Percentiles rank a stretch among this genome's conserved stretches.
These are phyloP conservation scores for Pseudogymnoascus sp. DNA, from an alignment of 2,329 filamentous ascomycete species.

Conservation along the genomic window DNA sequence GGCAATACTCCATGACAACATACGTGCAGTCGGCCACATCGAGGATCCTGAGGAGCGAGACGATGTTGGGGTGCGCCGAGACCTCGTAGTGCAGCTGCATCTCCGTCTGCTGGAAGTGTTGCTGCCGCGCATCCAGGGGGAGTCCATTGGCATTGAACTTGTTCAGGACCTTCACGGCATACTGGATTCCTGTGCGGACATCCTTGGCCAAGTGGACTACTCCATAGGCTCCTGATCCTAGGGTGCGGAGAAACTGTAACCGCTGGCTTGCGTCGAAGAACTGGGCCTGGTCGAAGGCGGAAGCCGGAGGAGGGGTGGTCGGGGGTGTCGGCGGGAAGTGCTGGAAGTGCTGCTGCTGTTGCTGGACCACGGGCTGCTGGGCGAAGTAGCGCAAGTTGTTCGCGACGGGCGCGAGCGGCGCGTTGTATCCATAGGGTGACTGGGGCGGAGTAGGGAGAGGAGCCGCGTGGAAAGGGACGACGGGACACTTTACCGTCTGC, in stretches of 20 bases:
- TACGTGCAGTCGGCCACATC: slow-evolving; percentile 88
- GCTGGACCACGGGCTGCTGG: neutral
- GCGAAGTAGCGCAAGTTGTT: neutral
- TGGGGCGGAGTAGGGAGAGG: neutral
- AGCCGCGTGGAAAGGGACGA: neutral
- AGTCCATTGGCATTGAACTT: slow-evolving; percentile 68
- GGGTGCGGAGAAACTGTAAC: slow-evolving; percentile 72
- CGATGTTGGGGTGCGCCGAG: slow-evolving; percentile 84
- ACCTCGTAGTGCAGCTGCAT: slow-evolving; percentile 86
- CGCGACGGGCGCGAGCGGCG: neutral
- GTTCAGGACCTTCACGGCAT: slow-evolving; percentile 95
- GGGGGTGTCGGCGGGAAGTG: neutral
- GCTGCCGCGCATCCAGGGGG: slow-evolving; percentile 72
- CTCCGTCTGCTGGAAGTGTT: slow-evolving; percentile 85
- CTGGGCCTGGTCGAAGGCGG: neutral
- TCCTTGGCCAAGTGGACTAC: slow-evolving; percentile 89
- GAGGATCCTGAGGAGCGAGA: slow-evolving; percentile 89
- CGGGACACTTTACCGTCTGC: neutral
- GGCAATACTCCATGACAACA: slow-evolving; percentile 94
- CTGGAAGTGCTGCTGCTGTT: neutral
- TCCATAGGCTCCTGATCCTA: slow-evolving; percentile 92
- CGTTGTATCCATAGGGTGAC: slow-evolving; percentile 1
- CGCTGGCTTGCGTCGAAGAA: slow-evolving; percentile 2
- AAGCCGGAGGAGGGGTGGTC: neutral
- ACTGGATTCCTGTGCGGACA: slow-evolving; percentile 69